phyloP scores from a whole-genome alignment of 805 yeast species.

The Candida endomychidarum region DNA sequence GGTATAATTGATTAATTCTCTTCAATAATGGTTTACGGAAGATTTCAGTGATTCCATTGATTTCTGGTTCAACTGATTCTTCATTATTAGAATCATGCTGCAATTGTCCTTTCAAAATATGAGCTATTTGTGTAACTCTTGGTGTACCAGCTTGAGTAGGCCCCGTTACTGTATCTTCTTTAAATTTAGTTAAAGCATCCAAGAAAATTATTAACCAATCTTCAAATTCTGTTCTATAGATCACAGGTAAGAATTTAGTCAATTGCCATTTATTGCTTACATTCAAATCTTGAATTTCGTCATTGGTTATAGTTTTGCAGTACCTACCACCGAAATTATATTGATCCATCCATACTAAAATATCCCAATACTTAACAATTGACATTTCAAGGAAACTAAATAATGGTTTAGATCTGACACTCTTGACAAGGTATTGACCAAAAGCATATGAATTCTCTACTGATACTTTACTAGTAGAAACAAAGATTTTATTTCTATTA shows the following conservation, averaged over 20 bases:
- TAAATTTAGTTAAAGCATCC: conserved; percentile 62
- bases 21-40: conserved; percentile 65
- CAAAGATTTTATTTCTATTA: conserved; percentile 67
- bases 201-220: conserved; percentile 82
- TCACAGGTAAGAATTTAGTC: conserved; percentile 65
- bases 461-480: conserved; percentile 71
- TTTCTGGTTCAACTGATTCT: conserved; percentile 29
- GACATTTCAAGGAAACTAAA: conserved; percentile 78
- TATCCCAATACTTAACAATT: conserved; percentile 84
- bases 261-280: conserved; percentile 78
- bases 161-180: conserved; percentile 41
- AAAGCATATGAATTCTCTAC: conserved; percentile 90
- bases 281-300: conserved; percentile 43
- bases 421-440: conserved; percentile 77
- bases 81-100: conserved; percentile 29
- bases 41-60: conserved; percentile 50
- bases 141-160: conserved; percentile 47
- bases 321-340: conserved; percentile 79
- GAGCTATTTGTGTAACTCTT: conserved; percentile 68
- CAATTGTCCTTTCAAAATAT: conserved; percentile 45
- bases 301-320: conserved; percentile 46
- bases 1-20: conserved; percentile 63
- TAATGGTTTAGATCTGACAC: conserved; percentile 75
- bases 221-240: conserved; percentile 79
- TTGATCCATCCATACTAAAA: conserved; percentile 93